These are phyloP conservation scores for Stromatinia cepivora DNA, from an alignment of 2,329 filamentous ascomycete genomes.

Conservation along the genomic window DNA sequence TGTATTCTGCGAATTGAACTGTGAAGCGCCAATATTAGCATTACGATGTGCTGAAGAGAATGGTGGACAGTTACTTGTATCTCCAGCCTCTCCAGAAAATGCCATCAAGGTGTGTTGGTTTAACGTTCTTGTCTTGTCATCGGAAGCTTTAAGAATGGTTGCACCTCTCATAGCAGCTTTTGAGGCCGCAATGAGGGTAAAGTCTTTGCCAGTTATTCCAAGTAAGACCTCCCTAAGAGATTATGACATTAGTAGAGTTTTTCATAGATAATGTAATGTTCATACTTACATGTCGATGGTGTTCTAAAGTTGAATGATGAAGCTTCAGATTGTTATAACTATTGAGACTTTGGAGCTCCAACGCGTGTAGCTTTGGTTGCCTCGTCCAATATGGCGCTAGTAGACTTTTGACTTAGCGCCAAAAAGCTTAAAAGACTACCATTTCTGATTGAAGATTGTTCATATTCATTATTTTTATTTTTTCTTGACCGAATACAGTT, in stretches of 20 bases:
- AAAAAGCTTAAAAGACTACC: constrained; percentile 11
- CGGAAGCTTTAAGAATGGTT: constrained; percentile 89
- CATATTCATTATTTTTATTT: no score
- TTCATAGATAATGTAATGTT: background rate
- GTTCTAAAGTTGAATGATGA: constrained; percentile 30
- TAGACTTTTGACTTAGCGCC: constrained; percentile 17
- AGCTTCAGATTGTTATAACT: constrained; percentile 32
- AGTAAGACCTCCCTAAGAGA: constrained; percentile 86
- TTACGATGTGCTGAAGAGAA: background rate
- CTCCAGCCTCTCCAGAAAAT: constrained; percentile 92
- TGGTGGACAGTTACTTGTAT: constrained; percentile 66
- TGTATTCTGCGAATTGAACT: constrained; percentile 99
- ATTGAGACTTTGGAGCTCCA: constrained; percentile 28
- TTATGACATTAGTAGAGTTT: constrained; percentile 25
- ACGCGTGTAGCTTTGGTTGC: constrained; percentile 40
- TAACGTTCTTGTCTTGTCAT: constrained; percentile 92
- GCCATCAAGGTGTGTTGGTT: constrained; percentile 96
- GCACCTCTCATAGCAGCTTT: constrained; percentile 98
- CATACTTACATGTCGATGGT: constrained; percentile 36
- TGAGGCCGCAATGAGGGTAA: constrained; percentile 94
- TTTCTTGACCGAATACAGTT: background rate
- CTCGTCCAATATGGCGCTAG: constrained; percentile 30
- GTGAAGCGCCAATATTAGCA: constrained; percentile 28
- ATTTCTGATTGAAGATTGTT: background rate
- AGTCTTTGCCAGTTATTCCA: constrained; percentile 98